Base-by-base conservation (phyloP, 2,329 filamentous ascomycete genomes). In the Thielaviopsis musarum region DNA sequence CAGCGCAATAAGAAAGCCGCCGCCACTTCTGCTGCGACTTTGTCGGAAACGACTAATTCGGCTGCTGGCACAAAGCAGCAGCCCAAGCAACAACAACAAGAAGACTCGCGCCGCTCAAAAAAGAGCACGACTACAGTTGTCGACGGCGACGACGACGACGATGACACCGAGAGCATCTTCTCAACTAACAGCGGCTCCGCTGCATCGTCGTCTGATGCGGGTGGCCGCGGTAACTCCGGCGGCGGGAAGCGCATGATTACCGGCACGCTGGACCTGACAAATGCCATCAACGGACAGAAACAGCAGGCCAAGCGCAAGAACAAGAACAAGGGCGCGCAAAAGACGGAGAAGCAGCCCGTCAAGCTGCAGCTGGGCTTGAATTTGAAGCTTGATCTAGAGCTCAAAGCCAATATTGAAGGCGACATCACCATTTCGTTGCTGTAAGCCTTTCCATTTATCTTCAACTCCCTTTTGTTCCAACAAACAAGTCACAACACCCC, bases 361-460 rank as follows among this genome's bases (percentile, higher is more conserved):
- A 59, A 59, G 69, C 71, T 91, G 67, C 76, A 82, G 59, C 70
- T 89, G 38, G 86, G 89, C 67, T 73, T 88, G 60, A 89, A 90
- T 69, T 71, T 90, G 56, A 85, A 90, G 66, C 77, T 89, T 55
- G 85, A 90, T 71, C 83, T 90, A 63, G 83, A 88, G 70, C 73
- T 90, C 58, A 89, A 88, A 75, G 86, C 86, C 24, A 84, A 82
- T 68, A 86, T 90, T 62, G 80, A 88, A 65, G 86, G 86, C 65
- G 86, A 89, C 71, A 69, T 90, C 66, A 87, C 84, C 21, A 70
- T 88, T 61, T 82, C 80, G 57, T 74, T 88, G 66, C 79, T 85
- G 85, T 73, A 70, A 64, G 71, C 52, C 30, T 24, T 48, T n/a
- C n/a, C n/a, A n/a, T n/a, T n/a, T n/a, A n/a, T 21, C 48, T 41